These are phyloP conservation scores for Emiliania huxleyi DNA, from an alignment of 78 protist genomes.

Conservation along the genomic window DNA sequence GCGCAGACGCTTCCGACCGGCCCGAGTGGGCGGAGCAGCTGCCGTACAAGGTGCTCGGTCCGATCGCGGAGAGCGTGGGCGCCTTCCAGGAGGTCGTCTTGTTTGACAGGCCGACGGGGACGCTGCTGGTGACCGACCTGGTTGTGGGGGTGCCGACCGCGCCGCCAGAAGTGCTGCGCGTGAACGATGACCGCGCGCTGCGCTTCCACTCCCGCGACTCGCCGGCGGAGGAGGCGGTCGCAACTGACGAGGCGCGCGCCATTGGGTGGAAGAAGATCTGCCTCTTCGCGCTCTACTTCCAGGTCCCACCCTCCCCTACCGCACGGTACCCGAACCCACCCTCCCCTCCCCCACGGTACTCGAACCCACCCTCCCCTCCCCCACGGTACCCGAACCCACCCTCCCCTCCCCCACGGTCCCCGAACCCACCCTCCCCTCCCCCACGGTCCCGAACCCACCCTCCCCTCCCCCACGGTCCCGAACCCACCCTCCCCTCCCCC, in stretches of 20 bases:
- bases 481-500: no score
- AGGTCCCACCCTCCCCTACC: no score
- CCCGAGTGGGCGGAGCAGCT: background rate
- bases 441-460: no score
- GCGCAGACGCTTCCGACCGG: background rate
- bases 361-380: no score
- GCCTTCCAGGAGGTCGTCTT: background rate
- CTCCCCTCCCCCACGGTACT: no score
- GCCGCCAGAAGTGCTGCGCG: background rate
- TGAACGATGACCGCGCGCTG: conserved; percentile 24
- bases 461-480: no score
- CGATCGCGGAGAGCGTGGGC: background rate
- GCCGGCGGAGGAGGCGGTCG: background rate
- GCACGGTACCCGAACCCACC: no score
- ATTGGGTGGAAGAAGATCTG: background rate
- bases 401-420: no score
- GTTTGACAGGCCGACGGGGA: background rate
- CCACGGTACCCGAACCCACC: no score
- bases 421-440: no score
- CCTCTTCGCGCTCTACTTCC: background rate
- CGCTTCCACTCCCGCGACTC: conserved; percentile 21
- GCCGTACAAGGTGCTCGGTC: background rate
- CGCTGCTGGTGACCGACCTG: background rate
- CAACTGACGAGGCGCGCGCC: background rate
- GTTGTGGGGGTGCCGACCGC: background rate